A percentile compares a stretch with the other conserved stretches of the same genome.
These are phyloP conservation scores for Fomitopsis serialis DNA, from an alignment of 768 basidiomycete species.

Conservation along the genomic window DNA sequence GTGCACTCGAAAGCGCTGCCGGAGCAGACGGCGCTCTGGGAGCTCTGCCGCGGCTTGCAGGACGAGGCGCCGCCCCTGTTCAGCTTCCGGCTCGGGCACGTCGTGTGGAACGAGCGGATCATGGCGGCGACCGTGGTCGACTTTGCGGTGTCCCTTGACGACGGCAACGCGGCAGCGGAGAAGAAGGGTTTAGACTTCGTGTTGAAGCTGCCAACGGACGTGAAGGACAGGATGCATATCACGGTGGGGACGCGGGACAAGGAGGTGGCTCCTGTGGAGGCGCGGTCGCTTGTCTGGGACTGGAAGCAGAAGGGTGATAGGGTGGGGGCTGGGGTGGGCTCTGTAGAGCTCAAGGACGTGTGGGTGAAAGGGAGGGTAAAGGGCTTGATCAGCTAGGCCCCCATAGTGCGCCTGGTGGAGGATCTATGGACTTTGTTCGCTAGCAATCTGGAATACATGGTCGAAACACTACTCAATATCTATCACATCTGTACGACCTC, in stretches of 20 bases:
- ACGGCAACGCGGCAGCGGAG: slow-evolving; percentile 23
- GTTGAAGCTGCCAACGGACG: slow-evolving; percentile 36
- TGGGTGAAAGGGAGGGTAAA: slow-evolving; percentile 22
- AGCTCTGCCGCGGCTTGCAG: slow-evolving; percentile 41
- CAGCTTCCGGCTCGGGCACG: slow-evolving; percentile 48
- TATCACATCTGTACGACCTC: too few relatives aligned
- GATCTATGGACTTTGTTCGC: too few relatives aligned
- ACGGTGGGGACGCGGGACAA: slow-evolving; percentile 72
- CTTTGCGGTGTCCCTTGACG: slow-evolving; percentile 34
- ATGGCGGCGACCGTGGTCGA: slow-evolving; percentile 77
- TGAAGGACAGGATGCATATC: slow-evolving; percentile 63
- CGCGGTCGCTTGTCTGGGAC: slow-evolving; percentile 52
- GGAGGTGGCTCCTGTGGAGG: slow-evolving; percentile 61
- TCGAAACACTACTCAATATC: too few relatives aligned
- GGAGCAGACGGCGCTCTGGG: slow-evolving; percentile 38
- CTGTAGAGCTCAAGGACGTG: slow-evolving; percentile 17
- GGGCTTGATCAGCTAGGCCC: slow-evolving; percentile 9
- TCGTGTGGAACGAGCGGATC: slow-evolving; percentile 74
- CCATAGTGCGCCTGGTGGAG: too few relatives aligned
- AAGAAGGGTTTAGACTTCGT: slow-evolving; percentile 44
- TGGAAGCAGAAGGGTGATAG: slow-evolving; percentile 34
- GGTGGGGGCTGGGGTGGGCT: slow-evolving; percentile 11
- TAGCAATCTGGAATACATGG: too few relatives aligned
- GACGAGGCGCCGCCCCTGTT: slow-evolving; percentile 47
- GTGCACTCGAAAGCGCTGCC: slow-evolving; percentile 59